A percentile compares a stretch with the other conserved stretches of the same genome.
These are phyloP conservation scores for Radiomyces spectabilis DNA, from an alignment of 192 early-diverging fungal genomes.

Conservation along the genomic window DNA sequence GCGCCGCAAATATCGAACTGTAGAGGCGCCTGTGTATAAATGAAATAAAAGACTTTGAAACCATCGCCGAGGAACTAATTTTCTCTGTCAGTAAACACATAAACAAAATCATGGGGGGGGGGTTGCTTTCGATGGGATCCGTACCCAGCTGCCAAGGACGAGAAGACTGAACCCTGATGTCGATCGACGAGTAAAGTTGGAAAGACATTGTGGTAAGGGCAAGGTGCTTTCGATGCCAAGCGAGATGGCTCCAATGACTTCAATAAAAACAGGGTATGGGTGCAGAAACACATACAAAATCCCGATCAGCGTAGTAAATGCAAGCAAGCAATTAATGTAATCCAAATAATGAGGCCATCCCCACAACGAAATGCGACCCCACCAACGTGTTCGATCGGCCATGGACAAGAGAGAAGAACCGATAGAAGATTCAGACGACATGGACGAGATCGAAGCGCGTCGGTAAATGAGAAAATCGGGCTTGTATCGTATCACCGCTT, in stretches of 20 bases:
- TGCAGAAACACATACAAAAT: conserved; percentile 20
- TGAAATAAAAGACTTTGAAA: conserved; percentile 47
- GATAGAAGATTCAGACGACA: too few relatives aligned
- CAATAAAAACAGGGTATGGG: conserved; percentile 10
- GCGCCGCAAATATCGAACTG: conserved; percentile 45
- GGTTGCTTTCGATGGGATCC: neutral
- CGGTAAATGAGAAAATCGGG: too few relatives aligned
- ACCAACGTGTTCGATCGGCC: neutral
- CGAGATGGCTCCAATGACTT: conserved; percentile 21
- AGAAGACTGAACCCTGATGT: conserved; percentile 34
- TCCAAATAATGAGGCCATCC: conserved; percentile 21
- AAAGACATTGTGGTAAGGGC: conserved; percentile 41
- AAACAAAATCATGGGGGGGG: neutral
- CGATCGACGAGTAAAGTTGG: conserved; percentile 30
- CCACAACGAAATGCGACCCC: conserved; percentile 17
- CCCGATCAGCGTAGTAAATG: conserved; percentile 4
- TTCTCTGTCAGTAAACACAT: neutral
- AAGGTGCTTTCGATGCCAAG: conserved; percentile 44
- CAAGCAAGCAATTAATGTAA: conserved; percentile 19
- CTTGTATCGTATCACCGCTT: conserved; percentile 34
- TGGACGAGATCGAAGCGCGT: too few relatives aligned
- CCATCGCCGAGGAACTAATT: conserved; percentile 39
- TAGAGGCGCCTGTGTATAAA: conserved; percentile 28
- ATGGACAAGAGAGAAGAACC: too few relatives aligned
- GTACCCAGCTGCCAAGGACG: conserved; percentile 16